These are phyloP conservation scores for Beauveria caledonica DNA, from an alignment of 2,329 filamentous ascomycete genomes.

Conservation along the genomic window DNA sequence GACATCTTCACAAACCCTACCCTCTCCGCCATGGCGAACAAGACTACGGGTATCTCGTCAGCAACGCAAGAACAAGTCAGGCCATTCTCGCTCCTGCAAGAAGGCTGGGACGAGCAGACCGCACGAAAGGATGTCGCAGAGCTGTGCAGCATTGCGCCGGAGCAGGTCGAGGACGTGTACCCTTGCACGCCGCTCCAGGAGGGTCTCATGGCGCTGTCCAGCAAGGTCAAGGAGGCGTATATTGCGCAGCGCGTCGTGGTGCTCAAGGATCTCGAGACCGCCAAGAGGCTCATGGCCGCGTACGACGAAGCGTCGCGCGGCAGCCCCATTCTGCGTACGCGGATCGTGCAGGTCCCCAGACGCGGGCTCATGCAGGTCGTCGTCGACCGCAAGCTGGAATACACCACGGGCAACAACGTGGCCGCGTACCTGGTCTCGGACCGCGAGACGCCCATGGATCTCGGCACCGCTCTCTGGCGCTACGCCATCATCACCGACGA, in stretches of 20 bases:
- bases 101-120: slow-evolving; percentile 24
- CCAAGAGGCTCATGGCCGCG: slow-evolving; percentile 31
- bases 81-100: slow-evolving; percentile 32
- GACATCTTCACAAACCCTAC: slow-evolving; percentile 37
- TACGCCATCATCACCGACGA: slow-evolving; percentile 33
- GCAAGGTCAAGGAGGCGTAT: slow-evolving; percentile 43
- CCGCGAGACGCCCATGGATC: slow-evolving; percentile 31
- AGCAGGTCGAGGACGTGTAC: slow-evolving; percentile 40
- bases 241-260: slow-evolving; percentile 41
- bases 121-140: slow-evolving; percentile 30
- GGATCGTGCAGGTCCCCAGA: slow-evolving; percentile 38
- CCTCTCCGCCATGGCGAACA: slow-evolving; percentile 35
- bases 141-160: slow-evolving; percentile 30
- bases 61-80: slow-evolving; percentile 20
- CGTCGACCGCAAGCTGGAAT: slow-evolving; percentile 30
- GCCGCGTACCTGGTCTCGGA: slow-evolving; percentile 34
- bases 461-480: slow-evolving; percentile 37
- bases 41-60: slow-evolving; percentile 17
- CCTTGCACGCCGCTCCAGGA: slow-evolving; percentile 48
- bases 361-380: slow-evolving; percentile 40
- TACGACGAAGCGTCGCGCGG: slow-evolving; percentile 31
- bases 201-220: slow-evolving; percentile 44
- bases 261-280: slow-evolving; percentile 28
- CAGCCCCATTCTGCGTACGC: slow-evolving; percentile 38
- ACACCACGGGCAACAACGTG: slow-evolving; percentile 26